Base-by-base conservation (phyloP, 1,139 yeast species). In the Candida labiduridarum region DNA sequence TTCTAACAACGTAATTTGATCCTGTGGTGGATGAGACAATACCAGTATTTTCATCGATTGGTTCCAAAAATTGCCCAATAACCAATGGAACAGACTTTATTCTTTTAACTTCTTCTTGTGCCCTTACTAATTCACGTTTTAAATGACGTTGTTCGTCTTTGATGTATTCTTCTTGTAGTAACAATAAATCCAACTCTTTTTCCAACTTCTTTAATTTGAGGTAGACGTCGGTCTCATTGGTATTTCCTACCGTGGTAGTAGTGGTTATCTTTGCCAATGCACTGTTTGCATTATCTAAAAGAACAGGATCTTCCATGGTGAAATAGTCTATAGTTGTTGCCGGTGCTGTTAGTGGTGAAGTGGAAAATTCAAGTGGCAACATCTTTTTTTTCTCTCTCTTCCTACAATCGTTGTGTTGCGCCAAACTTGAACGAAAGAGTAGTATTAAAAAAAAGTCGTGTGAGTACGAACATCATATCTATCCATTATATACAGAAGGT, bases 1-100 rank as follows among this genome's bases (percentile, higher is more conserved):
- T 94, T 63, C 96, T 82, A 42, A 95, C 99, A 46, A 94, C 98
- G 63, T 94, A 95, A 68, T 91, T 95, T 56, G 97, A 91, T 16
- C 99, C 99, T 1, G 99, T 95, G 38, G 99, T 94, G 16, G 97
- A 89, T 15, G 97, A 89, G 12, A 95, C 98, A 62, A 95, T 95
- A 57, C 97, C 99, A 8, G 97, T 89, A 60, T 88, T 87, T 67
- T 92, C 96, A 70, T 95, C 99, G 60, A 95, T 92, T 52, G 99
- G 97, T 68, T 95, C 99, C 60, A 95, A 78, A 62, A 95, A 95
- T 72, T 95, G 99, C 19, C 99, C 99, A 71, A 95, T 95, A 31
- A 95, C 99, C 57, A 95, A 78, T 15, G 99, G 99, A 47, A 95
- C 99, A 2, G 97, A 89, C 65, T 94, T 96, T 67, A 95, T 95